These are phyloP conservation scores for Apiospora malaysiana DNA, from an alignment of 2,329 filamentous ascomycete species.

Conservation along the genomic window DNA sequence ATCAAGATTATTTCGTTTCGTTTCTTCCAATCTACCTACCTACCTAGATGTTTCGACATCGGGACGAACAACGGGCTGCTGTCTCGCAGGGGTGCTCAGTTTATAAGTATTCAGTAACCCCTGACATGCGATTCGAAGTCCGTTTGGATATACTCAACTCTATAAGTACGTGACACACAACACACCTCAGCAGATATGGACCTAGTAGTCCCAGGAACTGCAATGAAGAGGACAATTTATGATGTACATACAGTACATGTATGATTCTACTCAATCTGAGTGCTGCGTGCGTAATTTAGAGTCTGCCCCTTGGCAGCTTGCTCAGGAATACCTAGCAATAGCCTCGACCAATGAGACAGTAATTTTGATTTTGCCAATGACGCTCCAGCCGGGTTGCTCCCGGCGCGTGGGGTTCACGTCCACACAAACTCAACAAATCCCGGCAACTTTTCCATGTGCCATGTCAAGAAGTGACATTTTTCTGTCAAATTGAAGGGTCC, in stretches of 20 bases:
- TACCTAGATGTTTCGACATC: not conserved
- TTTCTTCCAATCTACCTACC: not conserved
- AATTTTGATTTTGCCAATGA: not conserved
- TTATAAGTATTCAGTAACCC: too few species aligned
- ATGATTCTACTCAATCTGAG: too few species aligned
- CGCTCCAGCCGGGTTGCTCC: conserved; percentile 4
- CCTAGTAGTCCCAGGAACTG: too few species aligned
- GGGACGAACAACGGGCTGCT: not conserved
- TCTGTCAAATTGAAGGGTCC: conserved; percentile 15
- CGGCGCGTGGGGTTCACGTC: conserved; percentile 12
- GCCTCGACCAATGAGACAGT: conserved; percentile 11
- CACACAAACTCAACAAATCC: conserved; percentile 19
- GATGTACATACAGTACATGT: too few species aligned
- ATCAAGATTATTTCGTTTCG: not conserved
- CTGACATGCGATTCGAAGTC: too few species aligned
- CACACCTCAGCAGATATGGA: too few species aligned
- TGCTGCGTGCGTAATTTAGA: too few species aligned
- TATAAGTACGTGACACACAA: too few species aligned
- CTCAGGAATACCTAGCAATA: not conserved
- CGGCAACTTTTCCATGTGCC: conserved; percentile 20
- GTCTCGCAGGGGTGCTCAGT: not conserved
- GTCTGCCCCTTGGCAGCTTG: not conserved
- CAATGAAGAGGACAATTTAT: too few species aligned
- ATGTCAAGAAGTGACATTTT: conserved; percentile 10
- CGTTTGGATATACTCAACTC: too few species aligned